Base-by-base conservation (phyloP, 164 flowering plant genomes). In the Macadamia integrifolia region DNA sequence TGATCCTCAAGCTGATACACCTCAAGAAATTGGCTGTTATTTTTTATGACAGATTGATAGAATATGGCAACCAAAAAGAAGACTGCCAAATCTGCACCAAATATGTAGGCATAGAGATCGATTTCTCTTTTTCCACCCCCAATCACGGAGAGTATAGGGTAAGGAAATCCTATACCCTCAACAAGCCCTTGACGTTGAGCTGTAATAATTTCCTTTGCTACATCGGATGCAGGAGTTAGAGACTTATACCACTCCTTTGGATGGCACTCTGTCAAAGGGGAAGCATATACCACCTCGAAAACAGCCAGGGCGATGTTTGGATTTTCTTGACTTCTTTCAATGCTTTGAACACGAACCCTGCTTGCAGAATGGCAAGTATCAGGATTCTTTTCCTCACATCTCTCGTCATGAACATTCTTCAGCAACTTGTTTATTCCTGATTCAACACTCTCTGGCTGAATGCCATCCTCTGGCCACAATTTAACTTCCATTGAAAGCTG, bases 1-100 rank as follows among this genome's bases (percentile, higher is more conserved):
- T 95, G 99, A 79, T 95, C 99, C 83, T 95, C 98, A 69, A 92
- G 97, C 83, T 95, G 98, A 82, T 86, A 92, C 58, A 91, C 96
- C 58, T 89, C 98, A 35, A 95, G 92, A 79, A 95, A 83, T 66
- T 95, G 86, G 69, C 86, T 89, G 50, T 86, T 92, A 75, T 89
- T 86, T 71, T 92, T 87, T 18, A 92, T 90, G 62, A 92, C 84
- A 43, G 95, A 84, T 69, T 91, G 96, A 77, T 95, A 95, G 78
- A 91, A 89, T 49, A 91, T 83, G 58, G 92, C 92, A 60, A 91
- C 99, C 80, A 95, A 72, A 71, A 95, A 95, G 84, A 95, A 92
- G 35, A 91, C 97, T 57, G 79, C 72, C 77, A 95, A 79, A 79
- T 95, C 99, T 62, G 96, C 90, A 70, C 97, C 88, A 80, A 92